Conservation (phyloP, 371 early-diverging fungal genomes). For the Mortierella sp. region DNA sequence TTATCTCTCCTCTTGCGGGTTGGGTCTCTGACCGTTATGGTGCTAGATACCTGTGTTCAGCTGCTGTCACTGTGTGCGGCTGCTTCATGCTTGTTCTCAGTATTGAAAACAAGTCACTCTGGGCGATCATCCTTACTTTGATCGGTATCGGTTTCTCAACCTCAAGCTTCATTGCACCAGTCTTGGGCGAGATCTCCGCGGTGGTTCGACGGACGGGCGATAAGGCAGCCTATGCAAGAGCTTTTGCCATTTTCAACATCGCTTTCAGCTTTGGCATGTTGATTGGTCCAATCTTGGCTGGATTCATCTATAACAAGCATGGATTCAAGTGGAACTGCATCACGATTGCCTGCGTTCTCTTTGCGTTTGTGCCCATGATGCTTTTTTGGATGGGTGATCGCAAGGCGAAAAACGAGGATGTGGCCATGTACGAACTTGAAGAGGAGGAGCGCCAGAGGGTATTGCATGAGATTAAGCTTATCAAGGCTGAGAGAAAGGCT, state of each 20-base stretch:
- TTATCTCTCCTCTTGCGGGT: constrained; percentile 62
- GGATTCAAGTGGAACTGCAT: constrained; percentile 63
- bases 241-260: constrained; percentile 66
- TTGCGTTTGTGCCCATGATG: constrained; percentile 47
- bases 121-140: constrained; percentile 60
- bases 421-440: constrained; percentile 53
- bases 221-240: constrained; percentile 59
- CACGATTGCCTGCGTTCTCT: constrained; percentile 48
- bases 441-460: constrained; percentile 45
- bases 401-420: constrained; percentile 51
- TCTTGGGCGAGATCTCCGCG: constrained; percentile 62
- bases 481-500: constrained; percentile 45
- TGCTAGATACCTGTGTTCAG: constrained; percentile 60
- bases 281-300: constrained; percentile 61
- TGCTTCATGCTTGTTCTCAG: constrained; percentile 62
- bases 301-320: constrained; percentile 54
- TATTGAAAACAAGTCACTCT: constrained; percentile 53
- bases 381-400: constrained; percentile 53
- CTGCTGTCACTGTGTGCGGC: constrained; percentile 56
- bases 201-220: constrained; percentile 60
- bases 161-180: constrained; percentile 59
- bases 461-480: constrained; percentile 32
- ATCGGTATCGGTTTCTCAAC: constrained; percentile 61
- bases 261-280: constrained; percentile 63
- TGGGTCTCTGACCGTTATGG: constrained; percentile 62